phyloP scores from a whole-genome alignment of 176 grass and related monocot genomes.

The Lolium rigidum region DNA sequence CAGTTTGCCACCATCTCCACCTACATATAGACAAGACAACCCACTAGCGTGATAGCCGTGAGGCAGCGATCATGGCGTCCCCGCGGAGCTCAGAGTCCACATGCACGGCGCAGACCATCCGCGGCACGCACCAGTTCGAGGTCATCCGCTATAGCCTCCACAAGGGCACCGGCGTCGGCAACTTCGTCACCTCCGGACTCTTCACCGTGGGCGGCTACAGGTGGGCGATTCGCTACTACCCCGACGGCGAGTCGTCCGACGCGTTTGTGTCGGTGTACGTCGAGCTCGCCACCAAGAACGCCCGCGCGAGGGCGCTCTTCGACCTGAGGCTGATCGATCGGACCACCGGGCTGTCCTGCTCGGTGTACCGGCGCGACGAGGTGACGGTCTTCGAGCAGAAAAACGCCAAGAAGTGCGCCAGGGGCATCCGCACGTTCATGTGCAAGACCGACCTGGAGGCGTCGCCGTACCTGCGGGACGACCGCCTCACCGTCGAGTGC shows the following conservation, averaged over 20 bases:
- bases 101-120: background rate
- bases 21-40: background rate
- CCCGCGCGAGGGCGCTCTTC: background rate
- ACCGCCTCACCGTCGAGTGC: constrained; percentile 31
- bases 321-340: constrained; percentile 23
- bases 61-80: background rate
- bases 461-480: constrained; percentile 19
- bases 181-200: background rate
- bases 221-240: constrained; percentile 26
- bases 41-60: too few relatives aligned
- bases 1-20: background rate
- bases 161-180: background rate
- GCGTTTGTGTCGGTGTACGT: background rate
- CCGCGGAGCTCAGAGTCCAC: background rate
- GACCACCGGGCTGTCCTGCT: background rate
- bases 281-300: background rate
- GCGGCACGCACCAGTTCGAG: background rate
- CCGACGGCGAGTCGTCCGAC: background rate
- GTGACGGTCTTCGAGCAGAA: background rate
- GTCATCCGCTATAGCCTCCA: background rate
- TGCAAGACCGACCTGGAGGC: background rate
- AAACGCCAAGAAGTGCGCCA: background rate
- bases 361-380: background rate
- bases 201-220: background rate
- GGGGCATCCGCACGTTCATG: background rate